Base-by-base conservation (phyloP, 73 alveolate species). In the Paramecium tetraurelia region DNA sequence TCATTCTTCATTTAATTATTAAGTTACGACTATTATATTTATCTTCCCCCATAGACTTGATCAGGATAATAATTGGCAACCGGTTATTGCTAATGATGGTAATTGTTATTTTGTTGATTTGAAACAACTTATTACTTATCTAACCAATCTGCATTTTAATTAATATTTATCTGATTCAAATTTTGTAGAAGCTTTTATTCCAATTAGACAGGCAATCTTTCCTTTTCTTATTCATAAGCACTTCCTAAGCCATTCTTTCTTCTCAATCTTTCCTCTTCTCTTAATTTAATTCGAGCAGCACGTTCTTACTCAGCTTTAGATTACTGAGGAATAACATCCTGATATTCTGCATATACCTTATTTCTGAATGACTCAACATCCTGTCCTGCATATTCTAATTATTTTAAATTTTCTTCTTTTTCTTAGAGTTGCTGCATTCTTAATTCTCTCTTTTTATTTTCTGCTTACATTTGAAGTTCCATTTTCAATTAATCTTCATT, bases 241-340 rank as follows among this genome's bases (percentile, higher is more conserved):
- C 90, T 80, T 11, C 90, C 90, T 46, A 80, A 80, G 9, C 90
- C 90, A 80, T 80, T 80, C 50, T 41, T 41, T 80, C 90, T 41
- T 24, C 90, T 40, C 16, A 80, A 44, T 80, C 90, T 21, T 80
- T 80, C 90, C 29, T 80, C 90, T 20, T 80, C 90, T 80, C 90
- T 80, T 14, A 80, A 80, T 80, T 80, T 80, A 43, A 80, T 80
- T 44, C 90, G 27, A 22, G 70, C 70, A 10, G 75, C 70, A 6
- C 90, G 14, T 35, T 80, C 90, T 35, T 41, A 18, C 18, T 80
- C 90, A 18, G 90, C 90, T 80, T 80, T 80, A n/a, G 70, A 80
- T 40, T 14, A 46, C n/a, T 31, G 27, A 2, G 90, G 90, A 21
- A 80, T 8, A 8, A 80, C 90, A 80, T 80, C 90, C 57, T 80